These are phyloP conservation scores for Heliosperma pusillum DNA, from an alignment of 148 eudicot genomes.

Conservation along the genomic window DNA sequence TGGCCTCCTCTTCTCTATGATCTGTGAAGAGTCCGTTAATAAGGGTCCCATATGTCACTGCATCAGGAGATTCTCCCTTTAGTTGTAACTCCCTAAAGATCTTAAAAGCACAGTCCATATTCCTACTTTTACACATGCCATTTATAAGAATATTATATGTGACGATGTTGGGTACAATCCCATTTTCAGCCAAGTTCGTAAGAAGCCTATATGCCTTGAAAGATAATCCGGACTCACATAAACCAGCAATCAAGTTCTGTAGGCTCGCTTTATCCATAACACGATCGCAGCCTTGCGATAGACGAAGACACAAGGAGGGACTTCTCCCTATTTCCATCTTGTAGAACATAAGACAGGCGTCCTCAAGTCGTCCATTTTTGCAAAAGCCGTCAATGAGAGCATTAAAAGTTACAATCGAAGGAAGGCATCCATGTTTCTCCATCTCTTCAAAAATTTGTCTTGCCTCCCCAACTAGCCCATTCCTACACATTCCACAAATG, in stretches of 20 bases:
- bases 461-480: constrained; percentile 68
- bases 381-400: constrained; percentile 80
- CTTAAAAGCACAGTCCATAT: constrained; percentile 52
- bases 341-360: constrained; percentile 55
- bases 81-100: constrained; percentile 55
- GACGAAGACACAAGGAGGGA: constrained; percentile 72
- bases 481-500: constrained; percentile 65
- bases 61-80: constrained; percentile 65
- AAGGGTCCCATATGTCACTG: constrained; percentile 76
- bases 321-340: constrained; percentile 85
- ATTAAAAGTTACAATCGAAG: constrained; percentile 72
- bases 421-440: constrained; percentile 71
- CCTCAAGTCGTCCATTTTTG: constrained; percentile 56
- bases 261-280: constrained; percentile 58
- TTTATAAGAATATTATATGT: constrained; percentile 77
- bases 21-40: constrained; percentile 65
- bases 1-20: constrained; percentile 52
- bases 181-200: constrained; percentile 55
- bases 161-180: constrained; percentile 47
- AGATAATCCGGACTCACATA: constrained; percentile 57
- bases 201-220: constrained; percentile 74
- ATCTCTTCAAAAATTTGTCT: constrained; percentile 55
- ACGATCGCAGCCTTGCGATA: constrained; percentile 64
- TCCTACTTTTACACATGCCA: constrained; percentile 55
- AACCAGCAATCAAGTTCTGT: constrained; percentile 36